Evolutionary conservation across 768 basidiomycete genomes (phyloP), one percentile per base, ranked within the genome.

Genomic region (Tulasnella sp.): DNA sequence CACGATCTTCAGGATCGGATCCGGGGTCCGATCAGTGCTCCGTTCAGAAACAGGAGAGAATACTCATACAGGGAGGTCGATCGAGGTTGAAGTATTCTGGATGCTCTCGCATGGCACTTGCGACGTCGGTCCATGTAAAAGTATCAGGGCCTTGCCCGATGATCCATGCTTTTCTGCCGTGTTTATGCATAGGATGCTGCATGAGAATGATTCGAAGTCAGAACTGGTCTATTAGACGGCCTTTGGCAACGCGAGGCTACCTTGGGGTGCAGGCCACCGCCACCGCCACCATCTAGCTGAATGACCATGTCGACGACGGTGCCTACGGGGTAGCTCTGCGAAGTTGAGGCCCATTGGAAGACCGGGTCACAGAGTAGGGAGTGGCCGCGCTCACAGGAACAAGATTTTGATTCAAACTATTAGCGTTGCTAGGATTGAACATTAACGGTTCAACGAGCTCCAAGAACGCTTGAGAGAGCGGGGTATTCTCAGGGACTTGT

Each of bases 111-210:
- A 24, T 39, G 19, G 76, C 76, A 18, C 18, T 46, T 18, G 76
- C 76, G 56, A 77, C 76, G 38, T 44, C 36, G 38, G 36, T 38
- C 76, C 76, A 77, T 36, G 21, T 39, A 19, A 36, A 77, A 21
- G 10, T 36, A 2, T 58, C 76, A 58, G 56, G 56, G 21, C 76
- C 76, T 34, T 2, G 16, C 16, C 7, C 77, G 34, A 72, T 78
- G 68, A 78, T 72, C 58, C 56, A 78, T 24, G 77, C 77, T n/a
- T 76, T 76, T 9, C 18, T 19, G 34, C 75, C 75, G 44, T 76
- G 75, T 42, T 76, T 76, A n/a, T 76, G 75, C 18, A 76, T 27
- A 76, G 75, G 75, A 48, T 76, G 75, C 75, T 76, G 48, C 52
- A 52, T 5, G 52, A n/a, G 52, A 24, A 21, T 18, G 27, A 62